Conservation (phyloP, 176 grass and related monocot species). For the Bromus sterilis region DNA sequence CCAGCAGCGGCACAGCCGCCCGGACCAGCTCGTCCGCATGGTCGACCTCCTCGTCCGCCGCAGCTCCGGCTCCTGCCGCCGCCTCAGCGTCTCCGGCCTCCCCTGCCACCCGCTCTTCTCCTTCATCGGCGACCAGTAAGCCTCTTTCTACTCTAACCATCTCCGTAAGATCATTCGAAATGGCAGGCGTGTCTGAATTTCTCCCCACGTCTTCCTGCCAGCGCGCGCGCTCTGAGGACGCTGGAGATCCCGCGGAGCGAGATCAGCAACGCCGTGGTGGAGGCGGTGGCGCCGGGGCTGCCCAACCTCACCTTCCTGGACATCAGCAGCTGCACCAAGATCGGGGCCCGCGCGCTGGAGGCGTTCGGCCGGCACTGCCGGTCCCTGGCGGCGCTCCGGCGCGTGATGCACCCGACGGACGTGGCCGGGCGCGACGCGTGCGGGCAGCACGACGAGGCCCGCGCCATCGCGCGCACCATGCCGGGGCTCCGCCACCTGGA, state of each 20-base stretch:
- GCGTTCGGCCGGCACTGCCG: conserved; percentile 77
- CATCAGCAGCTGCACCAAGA: conserved; percentile 86
- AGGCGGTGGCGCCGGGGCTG: conserved; percentile 51
- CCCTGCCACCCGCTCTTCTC: conserved; percentile 66
- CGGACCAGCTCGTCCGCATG: conserved; percentile 77
- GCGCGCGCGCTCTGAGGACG: conserved; percentile 54
- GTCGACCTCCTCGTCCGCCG: conserved; percentile 65
- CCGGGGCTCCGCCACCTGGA: conserved; percentile 73
- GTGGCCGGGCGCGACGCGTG: conserved; percentile 46
- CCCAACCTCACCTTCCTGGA: conserved; percentile 75
- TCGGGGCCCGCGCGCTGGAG: conserved; percentile 65
- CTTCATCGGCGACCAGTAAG: conserved; percentile 87
- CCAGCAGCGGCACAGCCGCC: conserved; percentile 72
- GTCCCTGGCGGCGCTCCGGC: conserved; percentile 48
- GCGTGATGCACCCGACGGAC: conserved; percentile 83
- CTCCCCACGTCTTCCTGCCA: background rate
- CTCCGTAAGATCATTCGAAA: no score
- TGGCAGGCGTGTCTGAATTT: no score
- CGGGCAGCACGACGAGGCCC: conserved; percentile 91
- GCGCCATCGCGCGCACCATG: conserved; percentile 77
- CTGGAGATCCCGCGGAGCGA: conserved; percentile 88
- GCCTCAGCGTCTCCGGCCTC: conserved; percentile 71
- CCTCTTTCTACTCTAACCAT: background rate
- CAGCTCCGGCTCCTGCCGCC: conserved; percentile 64
- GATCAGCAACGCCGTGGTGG: conserved; percentile 77